Percentiles rank a stretch among this genome's conserved stretches.
phyloP scores from a whole-genome alignment of 208 protist genomes.

The Leishmania amazonensis region DNA sequence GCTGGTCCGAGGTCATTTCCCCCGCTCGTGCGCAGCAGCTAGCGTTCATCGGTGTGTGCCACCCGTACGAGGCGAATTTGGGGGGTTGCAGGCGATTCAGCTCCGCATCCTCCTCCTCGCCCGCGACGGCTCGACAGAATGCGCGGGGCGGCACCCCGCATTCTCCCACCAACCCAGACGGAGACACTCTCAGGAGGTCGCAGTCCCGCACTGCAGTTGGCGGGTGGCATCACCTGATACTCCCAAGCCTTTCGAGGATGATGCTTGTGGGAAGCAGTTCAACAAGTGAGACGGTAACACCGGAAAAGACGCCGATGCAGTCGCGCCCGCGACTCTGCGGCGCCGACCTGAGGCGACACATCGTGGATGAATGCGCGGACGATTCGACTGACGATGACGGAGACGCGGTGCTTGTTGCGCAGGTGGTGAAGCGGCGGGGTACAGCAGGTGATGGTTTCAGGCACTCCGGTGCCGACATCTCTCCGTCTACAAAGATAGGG shows the following conservation, averaged over 20 bases:
- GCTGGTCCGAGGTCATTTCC: conserved; percentile 84
- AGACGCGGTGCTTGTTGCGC: background rate
- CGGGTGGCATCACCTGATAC: conserved; percentile 26
- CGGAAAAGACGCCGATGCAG: conserved; percentile 2
- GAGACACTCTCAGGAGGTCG: background rate
- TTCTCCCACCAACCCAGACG: background rate
- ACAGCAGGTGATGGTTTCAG: background rate
- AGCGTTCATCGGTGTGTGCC: conserved; percentile 63
- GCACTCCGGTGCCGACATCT: background rate
- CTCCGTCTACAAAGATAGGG: background rate
- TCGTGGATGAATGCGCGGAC: conserved; percentile 26
- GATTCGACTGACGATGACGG: conserved; percentile 14
- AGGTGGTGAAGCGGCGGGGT: background rate
- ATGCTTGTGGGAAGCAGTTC: conserved; percentile 31
- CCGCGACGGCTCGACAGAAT: background rate
- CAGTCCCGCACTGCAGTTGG: conserved; percentile 13
- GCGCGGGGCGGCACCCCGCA: background rate
- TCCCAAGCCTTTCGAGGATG: conserved; percentile 22
- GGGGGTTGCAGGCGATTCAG: background rate
- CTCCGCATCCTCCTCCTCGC: conserved; percentile 5
- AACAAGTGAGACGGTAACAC: conserved; percentile 19
- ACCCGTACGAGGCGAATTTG: conserved; percentile 37
- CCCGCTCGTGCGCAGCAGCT: conserved; percentile 69
- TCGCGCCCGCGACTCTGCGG: conserved; percentile 3
- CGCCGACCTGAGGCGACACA: conserved; percentile 3